phyloP scores from a whole-genome alignment of 2,329 filamentous ascomycete species.

The Scedosporium dehoogii region DNA sequence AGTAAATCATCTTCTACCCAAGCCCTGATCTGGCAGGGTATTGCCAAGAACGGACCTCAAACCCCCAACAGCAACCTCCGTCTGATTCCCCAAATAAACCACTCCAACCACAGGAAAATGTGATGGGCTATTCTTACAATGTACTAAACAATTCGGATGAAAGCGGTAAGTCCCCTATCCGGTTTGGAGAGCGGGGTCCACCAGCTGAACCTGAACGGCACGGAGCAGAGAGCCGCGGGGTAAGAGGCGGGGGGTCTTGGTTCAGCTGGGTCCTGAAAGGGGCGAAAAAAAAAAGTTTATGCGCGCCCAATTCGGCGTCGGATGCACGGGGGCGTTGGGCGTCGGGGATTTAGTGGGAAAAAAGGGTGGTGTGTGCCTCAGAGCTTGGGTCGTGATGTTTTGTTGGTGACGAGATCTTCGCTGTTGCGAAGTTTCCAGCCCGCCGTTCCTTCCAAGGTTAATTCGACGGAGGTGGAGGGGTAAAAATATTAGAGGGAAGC shows the following conservation, averaged over 20 bases:
- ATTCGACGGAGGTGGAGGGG: conserved; percentile 1
- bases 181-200: not conserved
- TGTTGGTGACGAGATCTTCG: conserved; percentile 18
- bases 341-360: not conserved
- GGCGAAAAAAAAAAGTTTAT: not conserved
- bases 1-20: not conserved
- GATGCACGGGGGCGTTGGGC: not conserved
- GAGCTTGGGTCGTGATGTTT: conserved; percentile 16
- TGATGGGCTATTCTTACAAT: not conserved
- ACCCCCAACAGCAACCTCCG: not conserved
- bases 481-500: not conserved
- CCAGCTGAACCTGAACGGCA: not conserved
- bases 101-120: not conserved
- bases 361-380: conserved; percentile 11
- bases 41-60: not conserved
- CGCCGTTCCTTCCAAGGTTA: not conserved
- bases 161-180: not conserved
- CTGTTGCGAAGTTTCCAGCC: conserved; percentile 16
- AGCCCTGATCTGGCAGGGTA: no score
- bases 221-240: not conserved
- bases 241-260: not conserved
- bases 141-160: not conserved
- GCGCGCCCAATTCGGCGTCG: not conserved
- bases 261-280: not conserved
- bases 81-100: not conserved